phyloP scores from a whole-genome alignment of 495 filamentous ascomycete genomes.

The Annulohypoxylon bovei region DNA sequence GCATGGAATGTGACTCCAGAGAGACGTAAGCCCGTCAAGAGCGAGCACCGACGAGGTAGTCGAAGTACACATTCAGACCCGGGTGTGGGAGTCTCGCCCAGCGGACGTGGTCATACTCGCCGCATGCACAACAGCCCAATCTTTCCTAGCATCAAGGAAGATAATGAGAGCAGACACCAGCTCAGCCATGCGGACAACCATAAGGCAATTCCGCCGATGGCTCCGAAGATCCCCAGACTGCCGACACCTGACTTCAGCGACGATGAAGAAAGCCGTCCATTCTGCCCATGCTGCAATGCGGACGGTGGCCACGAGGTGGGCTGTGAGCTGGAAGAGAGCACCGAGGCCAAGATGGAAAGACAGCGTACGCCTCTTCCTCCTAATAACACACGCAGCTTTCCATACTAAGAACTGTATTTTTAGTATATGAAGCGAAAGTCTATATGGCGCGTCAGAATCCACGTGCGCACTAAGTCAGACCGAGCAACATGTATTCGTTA shows the following conservation, averaged over 20 bases:
- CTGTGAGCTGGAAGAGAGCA: not conserved
- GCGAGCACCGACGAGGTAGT: not conserved
- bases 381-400: not conserved
- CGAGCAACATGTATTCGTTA: not conserved
- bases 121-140: not conserved
- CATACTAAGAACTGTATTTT: slow-evolving; percentile 11
- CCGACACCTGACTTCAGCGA: slow-evolving; percentile 45
- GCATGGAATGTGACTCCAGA: not conserved
- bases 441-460: slow-evolving; percentile 15
- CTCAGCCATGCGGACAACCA: slow-evolving; percentile 13
- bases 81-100: not conserved
- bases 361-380: slow-evolving; percentile 26
- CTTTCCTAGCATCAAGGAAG: not conserved
- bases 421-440: slow-evolving; percentile 20
- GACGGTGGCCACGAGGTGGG: not conserved
- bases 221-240: slow-evolving; percentile 42
- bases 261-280: slow-evolving; percentile 15
- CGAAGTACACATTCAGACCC: slow-evolving; percentile 2
- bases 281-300: slow-evolving; percentile 41
- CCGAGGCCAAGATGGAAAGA: slow-evolving; percentile 40
- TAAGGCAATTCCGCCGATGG: slow-evolving; percentile 26
- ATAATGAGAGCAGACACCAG: not conserved
- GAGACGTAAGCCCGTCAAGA: not conserved
- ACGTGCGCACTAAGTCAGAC: not conserved
- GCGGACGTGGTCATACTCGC: not conserved